Evolutionary conservation across 2,329 filamentous ascomycete species (phyloP).

Genomic region (Verruconis gallopava): DNA sequence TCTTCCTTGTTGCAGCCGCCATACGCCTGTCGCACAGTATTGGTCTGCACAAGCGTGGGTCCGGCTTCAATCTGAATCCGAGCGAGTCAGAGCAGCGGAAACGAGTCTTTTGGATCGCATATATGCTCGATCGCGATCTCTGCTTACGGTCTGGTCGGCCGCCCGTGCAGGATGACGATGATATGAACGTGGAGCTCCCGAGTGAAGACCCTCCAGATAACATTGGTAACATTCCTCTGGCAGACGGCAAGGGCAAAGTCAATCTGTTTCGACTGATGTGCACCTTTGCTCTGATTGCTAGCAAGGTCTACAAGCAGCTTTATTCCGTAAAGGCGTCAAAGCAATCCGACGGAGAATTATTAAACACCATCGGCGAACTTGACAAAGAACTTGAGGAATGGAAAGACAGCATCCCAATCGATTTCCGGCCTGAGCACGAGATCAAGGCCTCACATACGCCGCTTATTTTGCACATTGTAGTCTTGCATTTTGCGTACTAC

Average conservation of each 20-base stretch:
- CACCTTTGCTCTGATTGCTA: constrained; percentile 81
- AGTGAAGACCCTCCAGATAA: constrained; percentile 84
- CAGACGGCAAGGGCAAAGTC: constrained; percentile 81
- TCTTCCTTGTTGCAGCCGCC: constrained; percentile 79
- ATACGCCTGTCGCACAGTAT: constrained; percentile 88
- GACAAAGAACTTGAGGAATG: constrained; percentile 75
- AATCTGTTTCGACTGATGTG: constrained; percentile 92
- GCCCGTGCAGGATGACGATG: constrained; percentile 61
- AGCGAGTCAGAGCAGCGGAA: constrained; percentile 88
- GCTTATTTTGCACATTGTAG: constrained; percentile 85
- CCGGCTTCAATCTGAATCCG: constrained; percentile 83
- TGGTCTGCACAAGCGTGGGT: constrained; percentile 84
- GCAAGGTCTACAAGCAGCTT: constrained; percentile 81
- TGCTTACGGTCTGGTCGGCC: constrained; percentile 60
- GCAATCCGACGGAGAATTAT: constrained; percentile 79
- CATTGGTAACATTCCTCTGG: constrained; percentile 84
- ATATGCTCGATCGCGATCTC: constrained; percentile 61
- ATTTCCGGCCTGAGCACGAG: constrained; percentile 94
- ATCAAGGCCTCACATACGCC: constrained; percentile 88
- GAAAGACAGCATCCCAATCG: constrained; percentile 90
- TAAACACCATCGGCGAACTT: constrained; percentile 91
- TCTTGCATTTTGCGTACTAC: constrained; percentile 93
- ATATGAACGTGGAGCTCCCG: constrained; percentile 93
- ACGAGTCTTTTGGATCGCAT: constrained; percentile 65
- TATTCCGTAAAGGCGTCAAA: constrained; percentile 89